Evolutionary conservation across 2,329 filamentous ascomycete species (phyloP).

Genomic region (Aureobasidium sp.): DNA sequence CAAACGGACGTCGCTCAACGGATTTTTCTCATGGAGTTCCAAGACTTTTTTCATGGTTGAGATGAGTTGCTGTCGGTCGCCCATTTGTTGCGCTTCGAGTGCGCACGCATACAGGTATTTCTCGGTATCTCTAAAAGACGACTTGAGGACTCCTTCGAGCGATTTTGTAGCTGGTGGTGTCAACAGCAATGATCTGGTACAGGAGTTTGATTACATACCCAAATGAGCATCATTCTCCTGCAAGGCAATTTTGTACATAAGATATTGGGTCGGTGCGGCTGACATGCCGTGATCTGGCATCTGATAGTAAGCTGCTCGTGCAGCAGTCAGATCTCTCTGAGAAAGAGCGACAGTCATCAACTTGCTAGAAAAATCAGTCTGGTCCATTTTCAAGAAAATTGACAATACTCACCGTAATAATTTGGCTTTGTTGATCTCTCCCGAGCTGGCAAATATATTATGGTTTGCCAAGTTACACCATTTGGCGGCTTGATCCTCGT

Average conservation of each 20-base stretch:
- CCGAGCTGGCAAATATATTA: slow-evolving; percentile 55
- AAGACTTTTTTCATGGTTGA: slow-evolving; percentile 53
- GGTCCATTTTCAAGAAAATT: background rate
- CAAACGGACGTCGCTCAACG: slow-evolving; percentile 46
- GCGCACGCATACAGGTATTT: slow-evolving; percentile 69
- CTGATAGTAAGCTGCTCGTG: slow-evolving; percentile 46
- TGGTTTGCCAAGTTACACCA: slow-evolving; percentile 70
- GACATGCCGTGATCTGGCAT: slow-evolving; percentile 53
- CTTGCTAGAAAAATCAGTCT: slow-evolving; percentile 36
- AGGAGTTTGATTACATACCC: background rate
- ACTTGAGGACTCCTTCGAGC: slow-evolving; percentile 52
- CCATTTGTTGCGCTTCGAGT: slow-evolving; percentile 61
- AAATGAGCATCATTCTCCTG: slow-evolving; percentile 48
- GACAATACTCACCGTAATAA: slow-evolving; percentile 46
- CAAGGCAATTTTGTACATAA: slow-evolving; percentile 67
- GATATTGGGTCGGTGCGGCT: slow-evolving; percentile 60
- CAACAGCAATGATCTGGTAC: background rate
- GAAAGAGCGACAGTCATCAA: slow-evolving; percentile 61
- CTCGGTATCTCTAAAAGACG: slow-evolving; percentile 46
- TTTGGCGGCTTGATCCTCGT: slow-evolving; percentile 43
- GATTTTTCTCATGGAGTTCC: slow-evolving; percentile 44
- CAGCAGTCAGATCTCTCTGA: slow-evolving; percentile 46
- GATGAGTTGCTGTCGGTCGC: slow-evolving; percentile 54
- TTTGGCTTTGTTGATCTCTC: slow-evolving; percentile 58
- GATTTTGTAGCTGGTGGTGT: slow-evolving; percentile 45